Percentiles rank a stretch among this genome's conserved stretches.
Evolutionary conservation across 495 filamentous ascomycete genomes (phyloP).

Genomic region (Melanomma pulvis-pyrius): DNA sequence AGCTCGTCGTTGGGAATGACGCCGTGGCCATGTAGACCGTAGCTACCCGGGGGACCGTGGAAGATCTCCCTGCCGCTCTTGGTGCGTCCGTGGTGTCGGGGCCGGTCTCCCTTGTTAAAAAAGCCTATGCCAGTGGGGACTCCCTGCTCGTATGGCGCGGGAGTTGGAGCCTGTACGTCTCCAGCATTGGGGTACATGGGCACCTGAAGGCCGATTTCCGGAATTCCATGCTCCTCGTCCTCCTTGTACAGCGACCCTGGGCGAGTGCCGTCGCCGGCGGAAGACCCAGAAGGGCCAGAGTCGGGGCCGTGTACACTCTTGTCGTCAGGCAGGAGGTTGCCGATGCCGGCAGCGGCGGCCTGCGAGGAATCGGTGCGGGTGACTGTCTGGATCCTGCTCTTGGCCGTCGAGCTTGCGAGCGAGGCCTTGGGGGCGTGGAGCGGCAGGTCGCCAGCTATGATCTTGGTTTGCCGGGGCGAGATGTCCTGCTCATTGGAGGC

Average conservation of each 20-base stretch:
- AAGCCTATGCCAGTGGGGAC: slow-evolving; percentile 59
- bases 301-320: slow-evolving; percentile 28
- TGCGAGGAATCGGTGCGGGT: slow-evolving; percentile 86
- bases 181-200: slow-evolving; percentile 94
- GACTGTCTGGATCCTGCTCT: slow-evolving; percentile 75
- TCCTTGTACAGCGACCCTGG: slow-evolving; percentile 53
- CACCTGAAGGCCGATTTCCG: slow-evolving; percentile 84
- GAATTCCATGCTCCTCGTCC: slow-evolving; percentile 81
- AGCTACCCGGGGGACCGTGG: slow-evolving; percentile 70
- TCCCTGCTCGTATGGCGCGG: slow-evolving; percentile 63
- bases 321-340: slow-evolving; percentile 67
- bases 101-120: slow-evolving; percentile 52
- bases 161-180: slow-evolving; percentile 94
- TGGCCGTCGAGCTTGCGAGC: slow-evolving; percentile 73
- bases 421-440: slow-evolving; percentile 91
- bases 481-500: slow-evolving; percentile 26
- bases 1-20: slow-evolving; percentile 65
- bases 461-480: slow-evolving; percentile 69
- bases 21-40: slow-evolving; percentile 86
- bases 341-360: slow-evolving; percentile 80
- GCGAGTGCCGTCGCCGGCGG: slow-evolving; percentile 52
- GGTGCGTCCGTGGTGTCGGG: slow-evolving; percentile 67
- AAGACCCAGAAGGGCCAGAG: slow-evolving; percentile 52
- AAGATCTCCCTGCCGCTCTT: slow-evolving; percentile 63
- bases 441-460: slow-evolving; percentile 77